These are phyloP conservation scores for Boletus rubescentipes DNA, from an alignment of 768 basidiomycete genomes.

Conservation along the genomic window DNA sequence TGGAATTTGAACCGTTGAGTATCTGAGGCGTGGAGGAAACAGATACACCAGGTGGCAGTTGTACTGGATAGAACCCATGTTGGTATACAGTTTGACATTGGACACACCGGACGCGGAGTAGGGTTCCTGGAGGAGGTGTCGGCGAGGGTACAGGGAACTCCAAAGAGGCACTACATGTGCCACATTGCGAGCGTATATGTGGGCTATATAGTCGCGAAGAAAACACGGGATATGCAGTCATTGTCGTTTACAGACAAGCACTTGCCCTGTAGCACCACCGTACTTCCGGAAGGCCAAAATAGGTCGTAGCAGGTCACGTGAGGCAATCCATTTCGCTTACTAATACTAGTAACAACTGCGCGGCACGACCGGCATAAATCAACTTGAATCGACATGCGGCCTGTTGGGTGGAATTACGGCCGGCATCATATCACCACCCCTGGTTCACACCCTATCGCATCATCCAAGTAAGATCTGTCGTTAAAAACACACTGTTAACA, in stretches of 20 bases:
- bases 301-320: conserved; percentile 19
- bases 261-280: not conserved
- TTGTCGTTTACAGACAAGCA: conserved; percentile 30
- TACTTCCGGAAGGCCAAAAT: conserved; percentile 2
- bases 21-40: conserved; percentile 15
- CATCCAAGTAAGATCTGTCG: too few relatives aligned
- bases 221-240: conserved; percentile 51
- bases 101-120: conserved; percentile 71
- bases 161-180: conserved; percentile 50
- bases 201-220: conserved; percentile 65
- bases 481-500: too few relatives aligned
- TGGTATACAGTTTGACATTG: conserved; percentile 58
- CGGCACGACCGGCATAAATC: too few relatives aligned
- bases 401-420: too few relatives aligned
- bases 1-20: conserved; percentile 21
- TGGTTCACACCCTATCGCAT: too few relatives aligned
- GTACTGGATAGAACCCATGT: conserved; percentile 68
- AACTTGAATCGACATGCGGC: too few relatives aligned
- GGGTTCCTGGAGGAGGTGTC: conserved; percentile 50
- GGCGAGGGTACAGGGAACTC: conserved; percentile 71
- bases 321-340: too few relatives aligned
- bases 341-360: too few relatives aligned
- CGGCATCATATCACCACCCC: too few relatives aligned
- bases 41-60: conserved; percentile 40
- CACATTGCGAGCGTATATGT: conserved; percentile 64